phyloP scores from a whole-genome alignment of 768 basidiomycete genomes.

The Pleurotus cornucopiae region DNA sequence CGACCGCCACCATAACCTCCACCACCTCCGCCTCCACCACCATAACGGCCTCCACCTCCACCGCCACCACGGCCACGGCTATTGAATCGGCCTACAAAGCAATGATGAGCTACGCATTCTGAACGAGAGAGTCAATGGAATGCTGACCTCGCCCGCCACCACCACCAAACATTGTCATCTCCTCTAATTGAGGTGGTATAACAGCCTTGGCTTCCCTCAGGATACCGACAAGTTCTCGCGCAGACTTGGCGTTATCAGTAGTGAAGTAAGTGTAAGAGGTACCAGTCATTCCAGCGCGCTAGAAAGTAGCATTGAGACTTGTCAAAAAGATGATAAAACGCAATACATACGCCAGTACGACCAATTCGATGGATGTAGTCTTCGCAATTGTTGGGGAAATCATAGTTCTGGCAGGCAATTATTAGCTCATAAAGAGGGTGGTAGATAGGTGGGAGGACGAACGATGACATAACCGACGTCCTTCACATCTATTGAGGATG shows the following conservation, averaged over 20 bases:
- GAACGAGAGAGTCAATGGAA: not conserved
- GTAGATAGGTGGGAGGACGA: conserved; percentile 26
- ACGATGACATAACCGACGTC: conserved; percentile 98
- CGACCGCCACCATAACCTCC: conserved; percentile 35
- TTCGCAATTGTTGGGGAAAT: conserved; percentile 97
- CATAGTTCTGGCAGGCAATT: conserved; percentile 70
- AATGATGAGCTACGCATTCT: conserved; percentile 7
- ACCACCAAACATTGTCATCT: conserved; percentile 87
- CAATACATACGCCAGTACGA: conserved; percentile 76
- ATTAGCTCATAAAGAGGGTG: not conserved
- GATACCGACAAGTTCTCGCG: conserved; percentile 86
- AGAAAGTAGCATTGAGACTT: conserved; percentile 14
- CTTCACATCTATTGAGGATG: conserved; percentile 80
- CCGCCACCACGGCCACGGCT: conserved; percentile 38
- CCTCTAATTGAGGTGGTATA: conserved; percentile 86
- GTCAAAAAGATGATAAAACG: not conserved
- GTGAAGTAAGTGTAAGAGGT: conserved; percentile 96
- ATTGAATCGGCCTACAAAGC: conserved; percentile 46
- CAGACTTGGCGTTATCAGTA: conserved; percentile 91
- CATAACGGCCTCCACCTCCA: conserved; percentile 38
- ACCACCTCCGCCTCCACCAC: conserved; percentile 40
- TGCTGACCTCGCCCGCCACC: conserved; percentile 65
- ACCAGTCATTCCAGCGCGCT: conserved; percentile 92
- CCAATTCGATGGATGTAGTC: conserved; percentile 99
- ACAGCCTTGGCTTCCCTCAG: conserved; percentile 82